phyloP scores from a whole-genome alignment of 208 protist genomes.

The Wallacemonas rigidus region DNA sequence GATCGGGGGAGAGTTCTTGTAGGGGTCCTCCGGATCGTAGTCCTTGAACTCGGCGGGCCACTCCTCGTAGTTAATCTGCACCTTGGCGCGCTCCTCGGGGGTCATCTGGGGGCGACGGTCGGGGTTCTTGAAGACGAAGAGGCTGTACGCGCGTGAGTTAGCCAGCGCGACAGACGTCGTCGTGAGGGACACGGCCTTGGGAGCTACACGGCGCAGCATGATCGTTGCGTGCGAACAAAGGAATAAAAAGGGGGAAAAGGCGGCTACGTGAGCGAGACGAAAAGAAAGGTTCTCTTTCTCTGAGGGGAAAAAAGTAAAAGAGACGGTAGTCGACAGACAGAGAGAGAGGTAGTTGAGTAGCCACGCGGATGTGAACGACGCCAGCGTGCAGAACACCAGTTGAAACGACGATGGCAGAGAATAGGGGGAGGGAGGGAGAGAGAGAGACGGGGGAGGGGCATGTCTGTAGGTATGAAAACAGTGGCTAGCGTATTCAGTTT shows the following conservation, averaged over 20 bases:
- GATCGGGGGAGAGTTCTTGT: slow-evolving; percentile 89
- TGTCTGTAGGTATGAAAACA: no score
- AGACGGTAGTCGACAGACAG: background rate
- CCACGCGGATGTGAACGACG: no score
- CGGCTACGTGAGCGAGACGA: background rate
- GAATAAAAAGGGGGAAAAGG: background rate
- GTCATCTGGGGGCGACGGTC: slow-evolving; percentile 86
- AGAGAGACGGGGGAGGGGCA: no score
- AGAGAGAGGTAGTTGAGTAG: background rate
- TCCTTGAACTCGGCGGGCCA: slow-evolving; percentile 92
- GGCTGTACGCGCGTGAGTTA: slow-evolving; percentile 76
- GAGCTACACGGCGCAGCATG: slow-evolving; percentile 75
- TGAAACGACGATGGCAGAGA: slow-evolving; percentile 13
- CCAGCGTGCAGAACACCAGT: background rate
- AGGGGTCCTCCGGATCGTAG: slow-evolving; percentile 91
- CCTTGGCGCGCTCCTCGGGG: slow-evolving; percentile 85
- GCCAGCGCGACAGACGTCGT: slow-evolving; percentile 42
- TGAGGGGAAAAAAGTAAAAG: slow-evolving; percentile 1
- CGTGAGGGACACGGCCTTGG: slow-evolving; percentile 38
- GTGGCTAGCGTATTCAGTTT: no score
- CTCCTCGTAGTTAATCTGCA: slow-evolving; percentile 87
- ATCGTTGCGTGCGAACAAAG: slow-evolving; percentile 15
- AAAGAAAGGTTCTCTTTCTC: background rate
- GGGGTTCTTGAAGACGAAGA: slow-evolving; percentile 89
- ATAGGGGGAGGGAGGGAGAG: slow-evolving; percentile 2